Evolutionary conservation across 2,329 filamentous ascomycete genomes (phyloP).

Genomic region (Aureobasidium sp.): DNA sequence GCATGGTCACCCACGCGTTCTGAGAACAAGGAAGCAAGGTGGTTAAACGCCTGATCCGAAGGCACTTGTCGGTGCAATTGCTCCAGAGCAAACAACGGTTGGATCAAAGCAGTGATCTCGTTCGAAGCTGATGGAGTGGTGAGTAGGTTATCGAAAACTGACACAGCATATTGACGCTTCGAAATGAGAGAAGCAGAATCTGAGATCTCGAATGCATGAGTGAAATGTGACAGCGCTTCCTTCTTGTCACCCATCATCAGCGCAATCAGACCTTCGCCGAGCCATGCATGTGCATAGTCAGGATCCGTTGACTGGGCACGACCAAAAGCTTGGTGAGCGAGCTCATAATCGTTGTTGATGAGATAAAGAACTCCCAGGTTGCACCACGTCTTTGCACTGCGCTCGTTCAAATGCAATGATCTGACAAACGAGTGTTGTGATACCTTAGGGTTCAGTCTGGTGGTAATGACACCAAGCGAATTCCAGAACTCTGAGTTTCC

Average conservation of each 20-base stretch:
- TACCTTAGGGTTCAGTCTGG: slow-evolving; percentile 74
- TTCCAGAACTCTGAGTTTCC: slow-evolving; percentile 98
- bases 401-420: slow-evolving; percentile 85
- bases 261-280: slow-evolving; percentile 84
- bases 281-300: slow-evolving; percentile 87
- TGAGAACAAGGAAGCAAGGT: slow-evolving; percentile 71
- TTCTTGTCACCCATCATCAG: slow-evolving; percentile 64
- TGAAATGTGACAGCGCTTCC: slow-evolving; percentile 79
- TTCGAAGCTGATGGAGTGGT: slow-evolving; percentile 45
- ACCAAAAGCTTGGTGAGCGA: slow-evolving; percentile 88
- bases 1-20: slow-evolving; percentile 68
- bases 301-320: slow-evolving; percentile 90
- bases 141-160: slow-evolving; percentile 75
- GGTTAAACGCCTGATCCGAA: slow-evolving; percentile 62
- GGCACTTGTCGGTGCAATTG: slow-evolving; percentile 70
- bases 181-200: slow-evolving; percentile 66
- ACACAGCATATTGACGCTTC: slow-evolving; percentile 71
- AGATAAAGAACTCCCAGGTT: slow-evolving; percentile 85
- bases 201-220: slow-evolving; percentile 88
- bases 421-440: slow-evolving; percentile 90
- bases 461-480: slow-evolving; percentile 83
- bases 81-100: slow-evolving; percentile 80
- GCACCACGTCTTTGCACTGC: slow-evolving; percentile 78
- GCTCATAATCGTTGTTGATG: slow-evolving; percentile 69
- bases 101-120: slow-evolving; percentile 59